phyloP scores from a whole-genome alignment of 176 grass and related monocot genomes.

The Oryza rufipogon region DNA sequence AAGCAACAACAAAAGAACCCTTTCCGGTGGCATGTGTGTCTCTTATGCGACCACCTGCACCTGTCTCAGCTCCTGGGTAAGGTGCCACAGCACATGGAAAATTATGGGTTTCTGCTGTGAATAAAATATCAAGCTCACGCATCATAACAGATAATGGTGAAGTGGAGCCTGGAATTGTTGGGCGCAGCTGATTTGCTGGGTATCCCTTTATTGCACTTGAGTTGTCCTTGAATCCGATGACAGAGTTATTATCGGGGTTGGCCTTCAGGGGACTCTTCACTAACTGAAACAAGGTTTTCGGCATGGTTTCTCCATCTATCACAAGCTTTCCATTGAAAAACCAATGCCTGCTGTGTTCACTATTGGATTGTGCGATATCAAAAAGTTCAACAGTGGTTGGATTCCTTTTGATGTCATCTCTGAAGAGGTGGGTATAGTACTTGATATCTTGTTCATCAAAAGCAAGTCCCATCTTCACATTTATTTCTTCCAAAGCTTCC shows the following conservation, averaged over 20 bases:
- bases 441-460: constrained; percentile 95
- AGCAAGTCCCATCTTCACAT: constrained; percentile 83
- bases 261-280: constrained; percentile 85
- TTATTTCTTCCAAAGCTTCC: constrained; percentile 91
- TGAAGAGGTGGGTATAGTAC: constrained; percentile 83
- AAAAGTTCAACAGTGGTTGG: constrained; percentile 89
- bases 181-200: constrained; percentile 66
- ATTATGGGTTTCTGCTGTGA: constrained; percentile 94
- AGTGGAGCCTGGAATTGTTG: constrained; percentile 53
- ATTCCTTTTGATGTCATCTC: constrained; percentile 84
- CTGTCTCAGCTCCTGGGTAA: constrained; percentile 82
- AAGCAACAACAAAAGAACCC: constrained; percentile 86
- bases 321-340: constrained; percentile 88
- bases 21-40: constrained; percentile 92
- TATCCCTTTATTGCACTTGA: constrained; percentile 90
- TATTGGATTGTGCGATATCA: constrained; percentile 92
- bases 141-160: constrained; percentile 57
- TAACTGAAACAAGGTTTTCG: constrained; percentile 75
- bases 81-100: constrained; percentile 93
- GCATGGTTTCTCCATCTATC: constrained; percentile 77
- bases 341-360: constrained; percentile 91
- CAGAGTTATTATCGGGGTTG: constrained; percentile 69
- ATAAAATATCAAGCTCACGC: constrained; percentile 76
- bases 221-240: constrained; percentile 94
- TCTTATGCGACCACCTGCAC: constrained; percentile 86